These are phyloP conservation scores for Closterium sp. DNA, from an alignment of 139 green algal genomes.

Conservation along the genomic window DNA sequence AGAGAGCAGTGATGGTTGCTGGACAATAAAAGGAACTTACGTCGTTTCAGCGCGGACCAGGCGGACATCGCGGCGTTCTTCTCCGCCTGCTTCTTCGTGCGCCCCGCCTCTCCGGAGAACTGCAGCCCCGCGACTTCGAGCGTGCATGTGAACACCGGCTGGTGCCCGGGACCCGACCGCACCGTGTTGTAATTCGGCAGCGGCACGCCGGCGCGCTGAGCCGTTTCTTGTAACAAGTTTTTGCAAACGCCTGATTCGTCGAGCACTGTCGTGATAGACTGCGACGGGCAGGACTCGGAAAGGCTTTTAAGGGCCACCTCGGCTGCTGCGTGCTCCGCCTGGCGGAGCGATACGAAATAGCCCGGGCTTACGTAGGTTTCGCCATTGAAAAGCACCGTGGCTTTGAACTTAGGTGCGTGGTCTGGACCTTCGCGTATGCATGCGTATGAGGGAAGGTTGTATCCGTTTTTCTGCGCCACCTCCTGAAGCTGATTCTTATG, in stretches of 20 bases:
- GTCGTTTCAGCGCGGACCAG: slow-evolving; percentile 33
- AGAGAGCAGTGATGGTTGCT: neutral
- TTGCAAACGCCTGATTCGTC: slow-evolving; percentile 51
- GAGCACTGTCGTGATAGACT: slow-evolving; percentile 39
- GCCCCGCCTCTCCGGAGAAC: slow-evolving; percentile 34
- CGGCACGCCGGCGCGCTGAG: slow-evolving; percentile 36
- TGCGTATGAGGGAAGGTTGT: slow-evolving; percentile 48
- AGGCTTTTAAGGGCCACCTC: slow-evolving; percentile 40
- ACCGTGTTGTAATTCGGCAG: slow-evolving; percentile 33
- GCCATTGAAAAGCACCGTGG: slow-evolving; percentile 46
- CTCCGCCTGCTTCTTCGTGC: slow-evolving; percentile 53
- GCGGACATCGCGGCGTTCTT: slow-evolving; percentile 48
- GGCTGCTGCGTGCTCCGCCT: slow-evolving; percentile 47
- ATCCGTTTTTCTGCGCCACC: slow-evolving; percentile 36
- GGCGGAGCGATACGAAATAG: slow-evolving; percentile 37
- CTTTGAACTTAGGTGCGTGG: slow-evolving; percentile 48
- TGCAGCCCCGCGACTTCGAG: slow-evolving; percentile 39
- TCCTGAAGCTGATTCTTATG: slow-evolving; percentile 55
- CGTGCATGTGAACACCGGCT: slow-evolving; percentile 38
- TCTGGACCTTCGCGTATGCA: slow-evolving; percentile 45
- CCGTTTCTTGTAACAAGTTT: slow-evolving; percentile 51
- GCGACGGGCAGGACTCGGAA: slow-evolving; percentile 11
- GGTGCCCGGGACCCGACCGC: slow-evolving; percentile 33
- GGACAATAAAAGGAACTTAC: slow-evolving; percentile 11
- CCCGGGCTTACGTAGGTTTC: slow-evolving; percentile 40